A percentile compares a stretch with the other conserved stretches of the same genome.
Evolutionary conservation across 768 basidiomycete species (phyloP).

Genomic region (Leccinum obscurum): DNA sequence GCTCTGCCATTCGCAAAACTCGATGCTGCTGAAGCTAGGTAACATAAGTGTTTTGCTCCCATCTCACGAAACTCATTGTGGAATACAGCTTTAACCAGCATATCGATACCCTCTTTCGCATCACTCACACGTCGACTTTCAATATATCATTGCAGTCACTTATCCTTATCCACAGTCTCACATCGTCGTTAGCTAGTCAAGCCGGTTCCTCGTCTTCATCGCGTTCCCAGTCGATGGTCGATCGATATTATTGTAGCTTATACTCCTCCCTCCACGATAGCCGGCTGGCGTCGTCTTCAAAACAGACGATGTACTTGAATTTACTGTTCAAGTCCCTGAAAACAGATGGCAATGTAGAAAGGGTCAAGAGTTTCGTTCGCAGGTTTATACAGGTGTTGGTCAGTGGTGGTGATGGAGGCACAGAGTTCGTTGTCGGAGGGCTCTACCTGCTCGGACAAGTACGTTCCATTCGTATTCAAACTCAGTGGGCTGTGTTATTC

Average conservation of each 20-base stretch:
- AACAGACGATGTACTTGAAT: constrained; percentile 97
- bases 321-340: constrained; percentile 90
- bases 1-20: constrained; percentile 91
- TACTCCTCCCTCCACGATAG: constrained; percentile 88
- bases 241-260: constrained; percentile 78
- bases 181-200: constrained; percentile 48
- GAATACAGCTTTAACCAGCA: constrained; percentile 71
- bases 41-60: constrained; percentile 20
- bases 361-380: constrained; percentile 79
- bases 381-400: constrained; percentile 81
- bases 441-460: constrained; percentile 89
- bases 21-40: constrained; percentile 67
- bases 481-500: neutral
- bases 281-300: constrained; percentile 78
- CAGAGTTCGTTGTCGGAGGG: constrained; percentile 88
- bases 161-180: constrained; percentile 83
- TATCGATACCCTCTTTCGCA: constrained; percentile 90
- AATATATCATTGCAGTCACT: constrained; percentile 94
- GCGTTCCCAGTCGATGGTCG: constrained; percentile 49
- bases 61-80: constrained; percentile 4
- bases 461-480: constrained; percentile 19
- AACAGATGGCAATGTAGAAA: constrained; percentile 52
- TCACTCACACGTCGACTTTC: constrained; percentile 95
- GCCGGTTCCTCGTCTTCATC: constrained; percentile 40
- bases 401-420: constrained; percentile 67